Evolutionary conservation across 2,329 filamentous ascomycete species (phyloP).

Genomic region (Aspergillaceae sp.): DNA sequence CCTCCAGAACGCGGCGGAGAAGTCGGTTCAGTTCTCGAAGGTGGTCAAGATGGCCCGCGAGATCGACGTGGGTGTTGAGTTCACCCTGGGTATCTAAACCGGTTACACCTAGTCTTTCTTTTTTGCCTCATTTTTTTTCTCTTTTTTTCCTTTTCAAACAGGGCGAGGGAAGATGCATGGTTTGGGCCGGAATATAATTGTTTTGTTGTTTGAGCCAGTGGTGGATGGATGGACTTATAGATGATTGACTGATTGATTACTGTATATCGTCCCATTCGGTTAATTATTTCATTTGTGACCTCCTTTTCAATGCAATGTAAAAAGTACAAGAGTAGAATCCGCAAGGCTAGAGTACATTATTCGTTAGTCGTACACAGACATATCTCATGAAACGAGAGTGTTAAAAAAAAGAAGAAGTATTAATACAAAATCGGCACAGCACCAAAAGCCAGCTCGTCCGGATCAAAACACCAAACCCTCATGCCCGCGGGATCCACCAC

Average conservation of each 20-base stretch:
- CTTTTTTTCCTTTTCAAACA: neutral
- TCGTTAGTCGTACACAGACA: neutral
- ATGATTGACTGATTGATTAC: constrained; percentile 9
- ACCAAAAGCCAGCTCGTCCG: neutral
- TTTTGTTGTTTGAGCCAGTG: neutral
- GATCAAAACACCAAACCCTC: constrained; percentile 19
- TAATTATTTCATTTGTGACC: constrained; percentile 5
- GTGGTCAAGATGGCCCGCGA: constrained; percentile 98
- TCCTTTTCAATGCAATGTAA: neutral
- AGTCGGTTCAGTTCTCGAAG: constrained; percentile 97
- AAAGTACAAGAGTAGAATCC: neutral
- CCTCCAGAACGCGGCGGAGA: constrained; percentile 93
- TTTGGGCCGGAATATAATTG: neutral
- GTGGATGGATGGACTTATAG: neutral
- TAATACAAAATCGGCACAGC: neutral
- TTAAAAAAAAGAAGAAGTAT: neutral
- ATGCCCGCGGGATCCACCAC: constrained; percentile 2
- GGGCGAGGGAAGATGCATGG: neutral
- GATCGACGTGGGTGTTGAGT: constrained; percentile 95
- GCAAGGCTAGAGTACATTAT: neutral
- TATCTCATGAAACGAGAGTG: neutral
- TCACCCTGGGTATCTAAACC: constrained; percentile 79
- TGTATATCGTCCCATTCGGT: constrained; percentile 15
- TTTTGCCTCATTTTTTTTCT: neutral
- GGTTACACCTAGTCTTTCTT: neutral